These are phyloP conservation scores for Endoconidiophora laricicola DNA, from an alignment of 2,329 filamentous ascomycete species.

Conservation along the genomic window DNA sequence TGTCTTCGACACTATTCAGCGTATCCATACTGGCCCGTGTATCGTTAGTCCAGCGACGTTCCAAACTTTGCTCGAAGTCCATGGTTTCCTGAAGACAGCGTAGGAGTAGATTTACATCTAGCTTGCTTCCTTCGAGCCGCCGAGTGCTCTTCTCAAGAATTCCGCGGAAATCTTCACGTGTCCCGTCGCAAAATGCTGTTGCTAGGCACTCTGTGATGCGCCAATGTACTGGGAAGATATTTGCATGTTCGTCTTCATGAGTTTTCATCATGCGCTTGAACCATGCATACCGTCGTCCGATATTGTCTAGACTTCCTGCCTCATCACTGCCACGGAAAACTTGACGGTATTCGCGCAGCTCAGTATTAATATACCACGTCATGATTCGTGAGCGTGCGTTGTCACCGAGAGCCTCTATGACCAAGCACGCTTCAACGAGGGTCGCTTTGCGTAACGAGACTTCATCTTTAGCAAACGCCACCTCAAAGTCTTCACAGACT, in stretches of 20 bases:
- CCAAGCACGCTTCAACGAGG: slow-evolving; percentile 73
- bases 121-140: slow-evolving; percentile 49
- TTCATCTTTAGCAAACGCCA: slow-evolving; percentile 81
- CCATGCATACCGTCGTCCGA: slow-evolving; percentile 87
- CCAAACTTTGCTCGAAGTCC: slow-evolving; percentile 86
- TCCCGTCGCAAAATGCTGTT: slow-evolving; percentile 88
- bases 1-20: slow-evolving; percentile 61
- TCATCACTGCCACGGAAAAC: slow-evolving; percentile 95
- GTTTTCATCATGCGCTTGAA: slow-evolving; percentile 90
- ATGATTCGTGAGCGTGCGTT: slow-evolving; percentile 65
- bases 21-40: slow-evolving; percentile 78
- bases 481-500: slow-evolving; percentile 97
- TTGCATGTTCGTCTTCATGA: slow-evolving; percentile 82
- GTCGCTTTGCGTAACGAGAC: slow-evolving; percentile 51
- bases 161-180: slow-evolving; percentile 83
- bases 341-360: slow-evolving; percentile 85
- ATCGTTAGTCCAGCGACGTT: slow-evolving; percentile 61
- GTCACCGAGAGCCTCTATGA: slow-evolving; percentile 90
- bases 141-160: slow-evolving; percentile 82
- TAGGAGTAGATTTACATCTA: slow-evolving; percentile 79
- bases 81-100: slow-evolving; percentile 88
- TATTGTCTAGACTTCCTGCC: slow-evolving; percentile 90
- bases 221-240: slow-evolving; percentile 78
- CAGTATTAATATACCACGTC: slow-evolving; percentile 97
- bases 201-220: slow-evolving; percentile 78